Percentiles rank a stretch among this genome's conserved stretches.
These are phyloP conservation scores for Sanghuangporus baumii DNA, from an alignment of 1,284 basidiomycete species.

Conservation along the genomic window DNA sequence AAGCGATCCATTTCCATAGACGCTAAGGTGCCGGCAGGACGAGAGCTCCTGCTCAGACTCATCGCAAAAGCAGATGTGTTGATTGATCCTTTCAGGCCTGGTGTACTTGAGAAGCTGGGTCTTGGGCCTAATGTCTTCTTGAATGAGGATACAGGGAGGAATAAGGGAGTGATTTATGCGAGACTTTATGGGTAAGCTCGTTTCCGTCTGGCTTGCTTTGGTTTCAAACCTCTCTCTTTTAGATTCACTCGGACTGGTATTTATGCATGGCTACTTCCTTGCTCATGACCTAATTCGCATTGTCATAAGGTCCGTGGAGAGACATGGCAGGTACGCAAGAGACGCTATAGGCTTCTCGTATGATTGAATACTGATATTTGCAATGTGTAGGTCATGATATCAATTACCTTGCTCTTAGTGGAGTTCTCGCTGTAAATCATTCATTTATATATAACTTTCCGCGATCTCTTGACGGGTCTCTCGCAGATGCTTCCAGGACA, in stretches of 20 bases:
- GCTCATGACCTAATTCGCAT: neutral
- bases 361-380: neutral
- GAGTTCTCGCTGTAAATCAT: slow-evolving; percentile 59
- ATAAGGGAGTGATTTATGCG: slow-evolving; percentile 58
- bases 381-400: slow-evolving; percentile 64
- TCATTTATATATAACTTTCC: neutral
- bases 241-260: slow-evolving; percentile 59
- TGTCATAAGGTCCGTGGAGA: slow-evolving; percentile 47
- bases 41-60: slow-evolving; percentile 51
- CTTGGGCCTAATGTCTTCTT: slow-evolving; percentile 74
- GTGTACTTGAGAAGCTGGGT: slow-evolving; percentile 74
- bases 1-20: slow-evolving; percentile 72
- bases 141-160: slow-evolving; percentile 43
- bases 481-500: slow-evolving; percentile 62
- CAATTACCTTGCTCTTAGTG: slow-evolving; percentile 82
- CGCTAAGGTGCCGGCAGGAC: slow-evolving; percentile 57
- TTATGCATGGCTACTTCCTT: neutral
- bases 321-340: slow-evolving; percentile 65
- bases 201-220: neutral
- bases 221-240: slow-evolving; percentile 2
- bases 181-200: slow-evolving; percentile 52
- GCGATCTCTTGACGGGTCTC: neutral
- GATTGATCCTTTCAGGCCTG: slow-evolving; percentile 81
- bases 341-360: neutral
- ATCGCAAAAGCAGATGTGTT: slow-evolving; percentile 69